Percentiles rank a stretch among this genome's conserved stretches.
Evolutionary conservation across 805 yeast species (phyloP).

Genomic region (Tetrapisispora taiwanensis): DNA sequence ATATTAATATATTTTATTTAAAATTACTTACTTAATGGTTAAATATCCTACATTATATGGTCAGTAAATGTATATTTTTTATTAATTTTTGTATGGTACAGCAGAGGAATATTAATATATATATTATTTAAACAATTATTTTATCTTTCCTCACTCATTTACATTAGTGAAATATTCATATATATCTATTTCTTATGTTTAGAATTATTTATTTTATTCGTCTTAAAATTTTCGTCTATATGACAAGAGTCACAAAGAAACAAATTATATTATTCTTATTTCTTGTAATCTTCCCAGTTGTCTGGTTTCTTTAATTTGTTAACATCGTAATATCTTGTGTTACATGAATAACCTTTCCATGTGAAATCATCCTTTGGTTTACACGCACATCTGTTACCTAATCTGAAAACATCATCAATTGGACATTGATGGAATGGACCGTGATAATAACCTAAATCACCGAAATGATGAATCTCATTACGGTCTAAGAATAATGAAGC

Average conservation of each 20-base stretch:
- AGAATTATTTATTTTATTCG: background rate
- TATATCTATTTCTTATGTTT: background rate
- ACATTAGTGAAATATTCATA: background rate
- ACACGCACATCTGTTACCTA: constrained; percentile 60
- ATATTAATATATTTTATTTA: too few relatives aligned
- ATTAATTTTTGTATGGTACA: background rate
- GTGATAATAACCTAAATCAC: constrained; percentile 72
- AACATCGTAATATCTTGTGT: constrained; percentile 46
- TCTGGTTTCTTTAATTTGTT: constrained; percentile 44
- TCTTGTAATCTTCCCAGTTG: constrained; percentile 44
- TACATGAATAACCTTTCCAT: constrained; percentile 60
- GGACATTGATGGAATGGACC: constrained; percentile 75
- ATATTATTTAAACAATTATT: too few relatives aligned
- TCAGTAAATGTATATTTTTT: background rate
- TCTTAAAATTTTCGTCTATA: too few relatives aligned
- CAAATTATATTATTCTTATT: background rate
- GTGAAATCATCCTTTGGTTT: constrained; percentile 63
- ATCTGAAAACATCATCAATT: constrained; percentile 46
- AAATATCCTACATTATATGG: background rate
- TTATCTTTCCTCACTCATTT: too few relatives aligned
- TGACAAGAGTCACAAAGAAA: too few relatives aligned
- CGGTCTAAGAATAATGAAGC: constrained; percentile 60
- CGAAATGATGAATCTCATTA: constrained; percentile 61
- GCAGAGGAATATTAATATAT: background rate
- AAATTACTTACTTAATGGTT: background rate